phyloP scores from a whole-genome alignment of 306 rosid species.

The Mimosa pudica region DNA sequence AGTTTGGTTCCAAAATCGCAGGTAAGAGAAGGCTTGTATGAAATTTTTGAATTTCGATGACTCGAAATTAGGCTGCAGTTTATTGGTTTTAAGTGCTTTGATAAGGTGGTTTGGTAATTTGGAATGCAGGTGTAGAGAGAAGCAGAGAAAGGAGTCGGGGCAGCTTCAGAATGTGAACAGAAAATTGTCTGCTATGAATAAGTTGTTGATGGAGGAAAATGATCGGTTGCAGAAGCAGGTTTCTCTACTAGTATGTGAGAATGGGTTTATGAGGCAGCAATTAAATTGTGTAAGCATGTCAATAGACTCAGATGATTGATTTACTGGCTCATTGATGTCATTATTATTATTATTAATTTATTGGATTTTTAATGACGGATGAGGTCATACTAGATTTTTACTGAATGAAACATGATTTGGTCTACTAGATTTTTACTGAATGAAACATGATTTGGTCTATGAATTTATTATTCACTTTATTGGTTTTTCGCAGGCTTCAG shows the following conservation, averaged over 20 bases:
- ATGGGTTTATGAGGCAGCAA: conserved; percentile 93
- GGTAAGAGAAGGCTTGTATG: conserved; percentile 39
- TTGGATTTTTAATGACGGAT: background rate
- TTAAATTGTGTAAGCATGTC: conserved; percentile 78
- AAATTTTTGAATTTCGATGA: background rate
- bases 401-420: conserved; percentile 9
- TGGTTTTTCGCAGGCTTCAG: conserved; percentile 56
- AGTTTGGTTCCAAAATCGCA: conserved; percentile 98
- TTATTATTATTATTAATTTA: background rate
- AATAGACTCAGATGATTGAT: background rate
- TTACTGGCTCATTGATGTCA: background rate
- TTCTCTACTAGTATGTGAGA: conserved; percentile 87
- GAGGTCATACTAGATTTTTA: background rate
- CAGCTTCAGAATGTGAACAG: conserved; percentile 92
- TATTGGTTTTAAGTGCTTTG: background rate
- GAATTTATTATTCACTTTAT: conserved; percentile 21
- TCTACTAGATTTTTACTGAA: conserved; percentile 16
- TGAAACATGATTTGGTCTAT: conserved; percentile 11
- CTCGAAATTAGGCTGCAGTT: background rate
- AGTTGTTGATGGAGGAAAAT: conserved; percentile 96
- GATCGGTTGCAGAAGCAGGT: conserved; percentile 98
- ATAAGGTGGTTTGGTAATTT: conserved; percentile 23
- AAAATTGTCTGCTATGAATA: conserved; percentile 90
- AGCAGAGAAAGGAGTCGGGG: conserved; percentile 93
- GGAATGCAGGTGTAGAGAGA: conserved; percentile 86